A percentile compares a stretch with the other conserved stretches of the same genome.
These are phyloP conservation scores for Prunus mume DNA, from an alignment of 306 rosid genomes.

Conservation along the genomic window DNA sequence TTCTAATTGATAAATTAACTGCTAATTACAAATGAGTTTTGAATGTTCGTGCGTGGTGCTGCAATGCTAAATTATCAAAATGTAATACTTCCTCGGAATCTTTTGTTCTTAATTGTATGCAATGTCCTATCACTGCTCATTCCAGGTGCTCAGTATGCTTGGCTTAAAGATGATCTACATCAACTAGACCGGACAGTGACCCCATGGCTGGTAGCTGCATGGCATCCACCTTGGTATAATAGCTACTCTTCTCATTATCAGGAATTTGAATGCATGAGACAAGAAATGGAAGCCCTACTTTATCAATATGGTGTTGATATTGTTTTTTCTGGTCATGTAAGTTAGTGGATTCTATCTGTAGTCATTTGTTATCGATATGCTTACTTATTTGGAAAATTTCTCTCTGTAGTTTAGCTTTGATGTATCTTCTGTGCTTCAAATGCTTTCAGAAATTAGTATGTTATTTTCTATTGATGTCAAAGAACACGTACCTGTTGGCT, in stretches of 20 bases:
- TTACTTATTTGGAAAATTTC: background rate
- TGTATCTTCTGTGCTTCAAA: too few species aligned
- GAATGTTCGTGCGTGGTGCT: background rate
- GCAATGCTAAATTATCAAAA: background rate
- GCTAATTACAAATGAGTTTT: background rate
- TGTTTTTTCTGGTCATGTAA: constrained; percentile 86
- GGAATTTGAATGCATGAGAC: constrained; percentile 93
- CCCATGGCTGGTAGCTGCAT: constrained; percentile 82
- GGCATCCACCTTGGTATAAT: constrained; percentile 93
- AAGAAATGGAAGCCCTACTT: constrained; percentile 87
- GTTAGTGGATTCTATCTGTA: constrained; percentile 26
- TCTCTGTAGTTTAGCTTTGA: too few species aligned
- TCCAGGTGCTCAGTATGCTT: constrained; percentile 77
- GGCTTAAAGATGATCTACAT: constrained; percentile 65
- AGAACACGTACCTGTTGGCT: too few species aligned
- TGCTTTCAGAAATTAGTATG: too few species aligned
- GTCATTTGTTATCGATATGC: background rate
- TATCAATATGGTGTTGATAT: constrained; percentile 63
- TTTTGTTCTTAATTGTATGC: background rate
- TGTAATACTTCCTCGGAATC: background rate
- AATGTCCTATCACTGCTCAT: constrained; percentile 17
- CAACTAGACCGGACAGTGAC: constrained; percentile 56
- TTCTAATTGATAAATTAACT: background rate
- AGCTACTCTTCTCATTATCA: constrained; percentile 91
- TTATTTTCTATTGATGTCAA: too few species aligned